Evolutionary conservation across 441 rosid genomes (phyloP).

Genomic region (Pelargonium fulgidum): DNA sequence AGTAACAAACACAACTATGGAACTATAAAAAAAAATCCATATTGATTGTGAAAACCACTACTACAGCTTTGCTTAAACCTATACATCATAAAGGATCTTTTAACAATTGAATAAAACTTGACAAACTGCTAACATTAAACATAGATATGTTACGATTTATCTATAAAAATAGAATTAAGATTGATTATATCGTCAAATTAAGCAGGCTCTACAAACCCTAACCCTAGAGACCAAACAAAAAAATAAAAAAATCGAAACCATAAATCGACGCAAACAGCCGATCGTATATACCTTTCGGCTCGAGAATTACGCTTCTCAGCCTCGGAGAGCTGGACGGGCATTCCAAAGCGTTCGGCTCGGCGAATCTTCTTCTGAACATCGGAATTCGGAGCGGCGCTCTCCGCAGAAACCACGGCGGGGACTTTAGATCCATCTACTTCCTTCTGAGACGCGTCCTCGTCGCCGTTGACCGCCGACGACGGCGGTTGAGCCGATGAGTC

Average conservation of each 20-base stretch:
- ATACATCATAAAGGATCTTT: no score
- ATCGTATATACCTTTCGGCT: slow-evolving; percentile 21
- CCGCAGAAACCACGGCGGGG: neutral
- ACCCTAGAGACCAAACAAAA: neutral
- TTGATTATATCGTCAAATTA: no score
- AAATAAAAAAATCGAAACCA: no score
- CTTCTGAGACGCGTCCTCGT: neutral
- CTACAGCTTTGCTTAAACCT: no score
- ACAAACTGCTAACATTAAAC: no score
- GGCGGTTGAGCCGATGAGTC: neutral
- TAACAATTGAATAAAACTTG: no score
- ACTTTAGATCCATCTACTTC: neutral
- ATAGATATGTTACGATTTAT: no score
- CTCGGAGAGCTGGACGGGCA: slow-evolving; percentile 27
- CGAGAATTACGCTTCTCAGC: slow-evolving; percentile 27
- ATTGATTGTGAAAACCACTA: neutral
- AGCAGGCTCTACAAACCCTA: neutral
- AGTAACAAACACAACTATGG: neutral
- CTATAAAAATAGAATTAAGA: no score
- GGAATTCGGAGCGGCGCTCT: neutral
- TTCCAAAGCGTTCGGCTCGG: slow-evolving; percentile 26
- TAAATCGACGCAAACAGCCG: neutral
- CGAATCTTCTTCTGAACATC: slow-evolving; percentile 24
- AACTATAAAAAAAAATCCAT: neutral
- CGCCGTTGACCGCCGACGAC: neutral